phyloP scores from a whole-genome alignment of 148 eudicot species.

The Pouteria glomerata region DNA sequence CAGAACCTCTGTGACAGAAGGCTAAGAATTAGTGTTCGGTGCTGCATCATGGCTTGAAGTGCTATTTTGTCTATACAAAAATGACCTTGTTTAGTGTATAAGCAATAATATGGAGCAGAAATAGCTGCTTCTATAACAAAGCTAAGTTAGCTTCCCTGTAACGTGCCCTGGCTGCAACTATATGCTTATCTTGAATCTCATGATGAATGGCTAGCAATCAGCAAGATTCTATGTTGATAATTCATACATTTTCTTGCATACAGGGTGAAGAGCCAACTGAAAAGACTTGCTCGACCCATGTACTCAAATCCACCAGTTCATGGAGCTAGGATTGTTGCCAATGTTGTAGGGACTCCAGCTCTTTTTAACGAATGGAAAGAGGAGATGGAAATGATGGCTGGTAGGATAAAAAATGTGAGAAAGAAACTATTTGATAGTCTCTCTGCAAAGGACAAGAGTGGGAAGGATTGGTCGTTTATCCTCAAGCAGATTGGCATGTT shows the following conservation, averaged over 20 bases:
- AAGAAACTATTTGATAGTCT: conserved; percentile 67
- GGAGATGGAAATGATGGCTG: conserved; percentile 95
- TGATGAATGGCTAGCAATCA: not conserved
- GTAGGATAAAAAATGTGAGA: conserved; percentile 71
- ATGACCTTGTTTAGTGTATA: not conserved
- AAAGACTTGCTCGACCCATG: conserved; percentile 94
- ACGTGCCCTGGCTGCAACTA: not conserved
- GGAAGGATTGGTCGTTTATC: conserved; percentile 94
- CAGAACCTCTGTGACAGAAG: too few species aligned
- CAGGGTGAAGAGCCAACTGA: conserved; percentile 94
- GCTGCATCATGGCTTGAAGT: not conserved
- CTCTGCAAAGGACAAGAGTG: conserved; percentile 63
- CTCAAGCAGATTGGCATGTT: conserved; percentile 94
- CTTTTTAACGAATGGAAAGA: conserved; percentile 82
- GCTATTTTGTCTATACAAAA: not conserved
- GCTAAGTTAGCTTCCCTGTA: not conserved
- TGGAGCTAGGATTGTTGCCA: conserved; percentile 90
- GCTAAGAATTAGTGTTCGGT: not conserved
- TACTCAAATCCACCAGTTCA: conserved; percentile 97
- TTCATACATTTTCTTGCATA: conserved; percentile 3
- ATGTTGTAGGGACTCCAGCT: conserved; percentile 62
- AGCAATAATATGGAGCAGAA: not conserved
- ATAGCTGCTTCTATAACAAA: not conserved
- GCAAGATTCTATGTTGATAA: not conserved
- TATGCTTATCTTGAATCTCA: not conserved